These are phyloP conservation scores for Umbelopsis sp. DNA, from an alignment of 192 early-diverging fungal genomes.

Conservation along the genomic window DNA sequence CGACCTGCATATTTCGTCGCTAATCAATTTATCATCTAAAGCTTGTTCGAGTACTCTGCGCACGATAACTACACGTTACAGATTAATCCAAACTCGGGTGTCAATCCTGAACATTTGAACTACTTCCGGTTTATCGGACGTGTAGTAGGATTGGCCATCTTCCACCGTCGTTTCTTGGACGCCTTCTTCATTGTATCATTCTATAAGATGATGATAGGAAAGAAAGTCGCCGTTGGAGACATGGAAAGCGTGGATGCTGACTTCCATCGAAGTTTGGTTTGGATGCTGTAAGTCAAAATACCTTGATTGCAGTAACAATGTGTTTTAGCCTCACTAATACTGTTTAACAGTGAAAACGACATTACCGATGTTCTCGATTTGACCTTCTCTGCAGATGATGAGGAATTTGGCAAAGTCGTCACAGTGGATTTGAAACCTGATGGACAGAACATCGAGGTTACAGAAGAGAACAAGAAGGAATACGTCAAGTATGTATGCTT, in stretches of 20 bases:
- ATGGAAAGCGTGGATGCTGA: slow-evolving; percentile 96
- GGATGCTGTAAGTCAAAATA: slow-evolving; percentile 72
- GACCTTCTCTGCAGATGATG: slow-evolving; percentile 93
- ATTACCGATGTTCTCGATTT: slow-evolving; percentile 85
- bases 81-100: slow-evolving; percentile 92
- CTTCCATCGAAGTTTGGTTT: slow-evolving; percentile 86
- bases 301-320: too few relatives aligned
- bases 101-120: slow-evolving; percentile 97
- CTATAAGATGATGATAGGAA: slow-evolving; percentile 95
- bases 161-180: slow-evolving; percentile 96
- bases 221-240: slow-evolving; percentile 86
- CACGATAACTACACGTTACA: slow-evolving; percentile 99
- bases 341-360: slow-evolving; percentile 74
- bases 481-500: slow-evolving; percentile 72
- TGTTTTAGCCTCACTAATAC: slow-evolving; percentile 15
- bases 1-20: background rate
- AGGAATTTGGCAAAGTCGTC: slow-evolving; percentile 87
- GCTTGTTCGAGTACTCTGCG: slow-evolving; percentile 96
- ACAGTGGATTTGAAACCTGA: slow-evolving; percentile 88
- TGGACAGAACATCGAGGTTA: slow-evolving; percentile 91
- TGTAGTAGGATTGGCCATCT: slow-evolving; percentile 92
- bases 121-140: slow-evolving; percentile 99
- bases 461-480: slow-evolving; percentile 95
- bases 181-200: slow-evolving; percentile 95
- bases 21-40: slow-evolving; percentile 42